Base-by-base conservation (phyloP, 192 early-diverging fungal genomes). In the Neocallimastix lanati region DNA sequence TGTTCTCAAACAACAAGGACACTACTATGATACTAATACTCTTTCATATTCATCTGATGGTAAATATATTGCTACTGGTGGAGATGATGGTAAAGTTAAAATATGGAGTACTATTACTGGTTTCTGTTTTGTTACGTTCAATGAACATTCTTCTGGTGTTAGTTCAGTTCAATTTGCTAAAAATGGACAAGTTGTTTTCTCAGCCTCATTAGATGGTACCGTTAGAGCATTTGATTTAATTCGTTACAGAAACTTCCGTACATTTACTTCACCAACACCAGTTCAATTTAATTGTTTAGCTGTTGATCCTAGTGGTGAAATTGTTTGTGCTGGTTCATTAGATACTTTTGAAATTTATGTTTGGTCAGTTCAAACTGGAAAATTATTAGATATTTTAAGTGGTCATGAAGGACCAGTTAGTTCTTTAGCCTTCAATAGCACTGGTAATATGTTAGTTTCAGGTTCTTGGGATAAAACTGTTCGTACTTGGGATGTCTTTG, bases 311-410 rank as follows among this genome's bases (percentile, higher is more conserved):
- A 95, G 93, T 85, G 96, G 97, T 78, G 98, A 99, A 81, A 90
- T 99, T 79, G 92, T 99, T 3, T 96, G 94, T 83, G 98, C 97
- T 25, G 96, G 96, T 33, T 92, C 92, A 67, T 86, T 92, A 82
- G 96, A 99, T 83, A 91, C 93, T 11, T 99, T 98, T 85, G 97
- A 98, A 82, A 95, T 99, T 40, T 98, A 91, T 83, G 92, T 98
- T 80, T 99, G 98, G 98, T 94, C 93, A 78, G 94, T 99, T 81
- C 96, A 98, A 83, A 99, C 96, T 0, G 98, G 98, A n/a, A 95
- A 96, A 82, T 86, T 98, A 76, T 85, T 99, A 28, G 98, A 99
- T 82, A 93, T 98, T 78, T 85, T 97, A 28, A 87, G 90, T 33
- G 98, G 97, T 3, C 98, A 99, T 82, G 91, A 93, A 81, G 98